Evolutionary conservation across 2,329 filamentous ascomycete genomes (phyloP), one percentile per base, ranked within the genome.

Genomic region (Alternaria metachromatica): DNA sequence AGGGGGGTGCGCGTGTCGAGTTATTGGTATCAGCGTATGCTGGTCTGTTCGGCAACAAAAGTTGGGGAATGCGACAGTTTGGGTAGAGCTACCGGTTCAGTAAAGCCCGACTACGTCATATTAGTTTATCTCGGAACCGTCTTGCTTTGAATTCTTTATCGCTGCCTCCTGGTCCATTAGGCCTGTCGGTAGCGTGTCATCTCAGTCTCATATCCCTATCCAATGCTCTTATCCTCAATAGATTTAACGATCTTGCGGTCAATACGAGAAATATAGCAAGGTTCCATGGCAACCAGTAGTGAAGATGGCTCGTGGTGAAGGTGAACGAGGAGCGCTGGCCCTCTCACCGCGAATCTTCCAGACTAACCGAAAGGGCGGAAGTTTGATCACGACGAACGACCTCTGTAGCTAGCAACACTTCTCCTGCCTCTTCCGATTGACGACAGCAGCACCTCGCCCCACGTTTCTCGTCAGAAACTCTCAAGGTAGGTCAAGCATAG

Each of bases 61-160:
- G 2, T 30, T 15, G 6, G 6, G 30, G 3, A 15, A 33, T 4
- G 13, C 6, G 30, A 8, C 30, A 33, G 0, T 15, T 4, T 13
- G 30, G 4, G 0, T 33, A 8, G 13, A 8, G 0, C 13, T 6
- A 15, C 30, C 2, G 33, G 4, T 4, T 5, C 33, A 2, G 8
- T 15, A 41, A 41, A 41, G 7, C 2, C 0, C 5, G 33, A 4
- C 8, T n/a, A 2, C 15, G 13, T n/a, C 33, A n/a, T 37, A n/a
- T 37, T 13, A 4, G 0, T 15, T n/a, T 5, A 5, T 7, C 7
- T n/a, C 7, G 0, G 6, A 9, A 5, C 8, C 2, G 3, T 1
- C 1, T 2, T 37, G 33, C 1, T 9, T 37, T 0, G 6, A 7
- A 6, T n/a, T 3, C 3, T 37, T n/a, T 1, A 5, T 37, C 7